These are phyloP conservation scores for Hanseniaspora nectarophila DNA, from an alignment of 805 yeast genomes.

Conservation along the genomic window DNA sequence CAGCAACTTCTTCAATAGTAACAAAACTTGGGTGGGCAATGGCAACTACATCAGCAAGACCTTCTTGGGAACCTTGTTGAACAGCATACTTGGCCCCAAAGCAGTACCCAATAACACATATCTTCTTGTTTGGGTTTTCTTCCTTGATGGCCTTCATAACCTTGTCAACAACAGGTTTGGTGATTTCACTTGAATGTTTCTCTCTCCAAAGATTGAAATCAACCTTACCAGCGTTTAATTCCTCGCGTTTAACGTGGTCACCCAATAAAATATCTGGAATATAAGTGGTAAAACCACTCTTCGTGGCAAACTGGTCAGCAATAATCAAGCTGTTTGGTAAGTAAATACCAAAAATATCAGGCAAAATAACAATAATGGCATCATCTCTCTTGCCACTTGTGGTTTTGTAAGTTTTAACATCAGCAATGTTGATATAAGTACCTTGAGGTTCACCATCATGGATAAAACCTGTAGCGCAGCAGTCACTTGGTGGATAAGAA, in stretches of 20 bases:
- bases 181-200: constrained; percentile 40
- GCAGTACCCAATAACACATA: constrained; percentile 67
- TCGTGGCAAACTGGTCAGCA: constrained; percentile 52
- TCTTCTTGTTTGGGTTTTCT: constrained; percentile 36
- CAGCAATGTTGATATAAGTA: constrained; percentile 30
- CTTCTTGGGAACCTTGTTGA: constrained; percentile 33
- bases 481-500: constrained; percentile 41
- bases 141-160: constrained; percentile 37
- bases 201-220: constrained; percentile 38
- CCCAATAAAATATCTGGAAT: constrained; percentile 65
- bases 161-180: constrained; percentile 37
- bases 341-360: constrained; percentile 60
- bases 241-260: constrained; percentile 29
- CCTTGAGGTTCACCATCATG: constrained; percentile 48
- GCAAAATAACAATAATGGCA: constrained; percentile 46
- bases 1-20: constrained; percentile 49
- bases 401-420: constrained; percentile 36
- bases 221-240: constrained; percentile 20
- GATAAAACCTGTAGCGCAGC: constrained; percentile 34
- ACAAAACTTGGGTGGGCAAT: constrained; percentile 78
- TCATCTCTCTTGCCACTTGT: constrained; percentile 19
- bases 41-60: constrained; percentile 49
- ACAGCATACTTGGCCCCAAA: constrained; percentile 67
- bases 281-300: constrained; percentile 49
- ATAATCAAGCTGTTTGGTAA: constrained; percentile 46